Base-by-base conservation (phyloP, 2,329 filamentous ascomycete genomes). In the Claviceps quebecensis region DNA sequence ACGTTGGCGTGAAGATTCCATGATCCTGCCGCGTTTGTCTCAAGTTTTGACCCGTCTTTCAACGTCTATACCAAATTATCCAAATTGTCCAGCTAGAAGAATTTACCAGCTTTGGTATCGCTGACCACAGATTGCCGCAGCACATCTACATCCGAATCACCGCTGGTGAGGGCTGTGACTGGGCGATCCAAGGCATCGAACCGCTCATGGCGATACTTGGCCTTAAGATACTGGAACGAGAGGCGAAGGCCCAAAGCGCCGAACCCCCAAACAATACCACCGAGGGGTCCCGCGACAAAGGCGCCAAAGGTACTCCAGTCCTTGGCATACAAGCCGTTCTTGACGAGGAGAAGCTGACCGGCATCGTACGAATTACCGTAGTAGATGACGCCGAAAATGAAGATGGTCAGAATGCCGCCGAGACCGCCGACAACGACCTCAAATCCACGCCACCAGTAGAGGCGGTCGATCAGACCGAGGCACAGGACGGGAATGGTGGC, bases 301-400 rank as follows among this genome's bases (percentile, higher is more conserved):
- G 86, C 86, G 59, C 86, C 87, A 65, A 93, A 93, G 1, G 78
- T 84, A 55, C 80, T 84, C 87, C 87, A 93, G 64, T 91, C 86
- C 47, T 81, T 74, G 0, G 73, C 78, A 65, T 90, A 93, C 19
- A 93, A 71, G 0, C 87, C 87, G 56, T 83, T 73, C 62, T 87
- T 75, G 13, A 93, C 69, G 26, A 91, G 70, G 48, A 93, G 75
- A 51, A 93, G 76, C 53, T 83, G 73, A 1, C 75, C 83, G 5
- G 84, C 87, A 6, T 73, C 61, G 50, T 72, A 63, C 1, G 78
- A 81, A 60, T 81, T 75, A 46, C 82, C 84, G 62, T 86, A 90
- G 71, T 90, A 93, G 54, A 88, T 77, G 14, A 83, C 73, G 4
- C 87, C 87, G 57, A 90, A 93, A 60, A 91, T 74, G 69, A 90